Percentiles rank a stretch among this genome's conserved stretches.
phyloP scores from a whole-genome alignment of 306 rosid genomes.

The Inga laurina region DNA sequence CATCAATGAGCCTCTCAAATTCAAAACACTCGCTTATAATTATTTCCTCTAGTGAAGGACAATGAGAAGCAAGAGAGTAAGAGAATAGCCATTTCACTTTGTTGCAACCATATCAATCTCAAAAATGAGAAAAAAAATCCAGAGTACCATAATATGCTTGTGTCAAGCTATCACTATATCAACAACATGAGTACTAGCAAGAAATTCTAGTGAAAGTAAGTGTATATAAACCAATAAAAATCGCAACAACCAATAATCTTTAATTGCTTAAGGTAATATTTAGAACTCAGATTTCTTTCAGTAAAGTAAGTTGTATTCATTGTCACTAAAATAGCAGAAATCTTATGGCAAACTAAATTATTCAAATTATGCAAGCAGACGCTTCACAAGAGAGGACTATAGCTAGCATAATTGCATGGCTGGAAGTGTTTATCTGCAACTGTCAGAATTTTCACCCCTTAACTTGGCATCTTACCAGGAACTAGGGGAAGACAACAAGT shows the following conservation, averaged over 20 bases:
- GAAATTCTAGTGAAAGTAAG: no score
- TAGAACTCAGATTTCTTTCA: not conserved
- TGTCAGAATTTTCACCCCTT: no score
- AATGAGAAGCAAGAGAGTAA: no score
- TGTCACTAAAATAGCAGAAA: not conserved
- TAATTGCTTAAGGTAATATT: not conserved
- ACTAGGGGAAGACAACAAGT: not conserved
- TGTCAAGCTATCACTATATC: not conserved
- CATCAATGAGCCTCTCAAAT: no score
- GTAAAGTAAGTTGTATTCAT: no score
- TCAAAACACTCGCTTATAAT: no score
- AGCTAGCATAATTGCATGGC: not conserved
- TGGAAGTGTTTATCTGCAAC: not conserved
- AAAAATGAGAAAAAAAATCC: constrained; percentile 14
- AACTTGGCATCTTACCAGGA: not conserved
- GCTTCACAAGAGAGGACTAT: not conserved
- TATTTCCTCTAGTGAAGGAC: no score
- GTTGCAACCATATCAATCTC: no score
- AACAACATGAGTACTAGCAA: no score
- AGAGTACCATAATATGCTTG: not conserved
- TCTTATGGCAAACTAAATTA: not conserved
- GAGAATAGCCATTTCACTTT: no score
- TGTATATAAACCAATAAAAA: not conserved
- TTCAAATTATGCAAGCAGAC: not conserved
- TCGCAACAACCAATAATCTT: not conserved